phyloP scores from a whole-genome alignment of 2,329 filamentous ascomycete species.

The Aspergillus fumigatus region DNA sequence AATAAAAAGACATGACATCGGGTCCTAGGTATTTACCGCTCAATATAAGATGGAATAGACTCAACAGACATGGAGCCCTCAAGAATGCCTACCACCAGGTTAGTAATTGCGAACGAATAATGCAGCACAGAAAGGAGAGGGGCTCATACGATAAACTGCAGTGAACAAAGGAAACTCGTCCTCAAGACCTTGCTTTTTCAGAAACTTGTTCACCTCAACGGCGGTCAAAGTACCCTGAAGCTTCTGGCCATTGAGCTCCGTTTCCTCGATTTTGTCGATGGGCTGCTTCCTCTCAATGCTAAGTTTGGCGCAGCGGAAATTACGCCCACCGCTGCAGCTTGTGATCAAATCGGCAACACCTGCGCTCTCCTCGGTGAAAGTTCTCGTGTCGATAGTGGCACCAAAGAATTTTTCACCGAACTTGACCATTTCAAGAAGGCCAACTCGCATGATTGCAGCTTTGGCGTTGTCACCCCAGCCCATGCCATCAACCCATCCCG shows the following conservation, averaged over 20 bases:
- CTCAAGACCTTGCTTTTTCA: constrained; percentile 73
- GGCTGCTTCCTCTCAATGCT: constrained; percentile 72
- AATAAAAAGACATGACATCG: constrained; percentile 5
- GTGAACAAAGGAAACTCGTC: constrained; percentile 89
- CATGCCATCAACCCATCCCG: constrained; percentile 89
- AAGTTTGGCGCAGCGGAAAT: constrained; percentile 90
- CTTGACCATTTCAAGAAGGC: constrained; percentile 91
- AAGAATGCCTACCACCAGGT: constrained; percentile 57
- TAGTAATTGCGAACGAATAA: constrained; percentile 13
- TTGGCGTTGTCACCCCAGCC: constrained; percentile 99
- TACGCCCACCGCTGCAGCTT: constrained; percentile 84
- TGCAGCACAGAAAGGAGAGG: neutral
- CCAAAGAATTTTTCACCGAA: constrained; percentile 94
- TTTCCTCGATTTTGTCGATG: constrained; percentile 81
- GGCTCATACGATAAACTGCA: constrained; percentile 63
- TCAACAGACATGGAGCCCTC: constrained; percentile 71
- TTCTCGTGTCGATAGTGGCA: constrained; percentile 71
- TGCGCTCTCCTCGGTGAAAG: constrained; percentile 95
- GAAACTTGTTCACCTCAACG: constrained; percentile 82
- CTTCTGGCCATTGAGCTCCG: constrained; percentile 93
- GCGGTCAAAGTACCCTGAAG: constrained; percentile 92
- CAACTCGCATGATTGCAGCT: constrained; percentile 96
- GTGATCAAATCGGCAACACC: constrained; percentile 96
- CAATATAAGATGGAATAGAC: constrained; percentile 70
- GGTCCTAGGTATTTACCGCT: constrained; percentile 31